A percentile compares a stretch with the other conserved stretches of the same genome.
Evolutionary conservation across 192 early-diverging fungal species (phyloP).

Genomic region (Coemansia sp.): DNA sequence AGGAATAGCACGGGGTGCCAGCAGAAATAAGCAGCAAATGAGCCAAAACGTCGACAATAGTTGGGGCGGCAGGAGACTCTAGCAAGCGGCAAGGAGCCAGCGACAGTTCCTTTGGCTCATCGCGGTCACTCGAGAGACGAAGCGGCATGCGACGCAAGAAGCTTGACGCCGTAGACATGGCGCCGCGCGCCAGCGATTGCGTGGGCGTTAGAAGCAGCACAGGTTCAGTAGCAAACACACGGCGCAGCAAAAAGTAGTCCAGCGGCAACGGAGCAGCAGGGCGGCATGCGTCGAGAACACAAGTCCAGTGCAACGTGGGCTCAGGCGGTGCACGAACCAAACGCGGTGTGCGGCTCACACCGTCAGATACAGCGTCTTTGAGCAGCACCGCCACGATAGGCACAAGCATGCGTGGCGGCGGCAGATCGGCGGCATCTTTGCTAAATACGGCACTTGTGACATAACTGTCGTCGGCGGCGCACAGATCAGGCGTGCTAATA

Average conservation of each 20-base stretch:
- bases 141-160: slow-evolving; percentile 47
- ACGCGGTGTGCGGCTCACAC: not conserved
- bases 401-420: slow-evolving; percentile 38
- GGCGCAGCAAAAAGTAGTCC: slow-evolving; percentile 47
- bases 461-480: slow-evolving; percentile 37
- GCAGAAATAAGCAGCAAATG: slow-evolving; percentile 34
- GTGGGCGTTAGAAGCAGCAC: slow-evolving; percentile 5
- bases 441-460: slow-evolving; percentile 37
- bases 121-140: slow-evolving; percentile 20
- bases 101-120: slow-evolving; percentile 22
- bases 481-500: slow-evolving; percentile 42
- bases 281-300: slow-evolving; percentile 24
- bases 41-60: slow-evolving; percentile 36
- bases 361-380: slow-evolving; percentile 40
- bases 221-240: slow-evolving; percentile 43
- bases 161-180: slow-evolving; percentile 9
- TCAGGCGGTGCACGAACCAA: not conserved
- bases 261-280: slow-evolving; percentile 25
- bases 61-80: slow-evolving; percentile 10
- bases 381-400: slow-evolving; percentile 51
- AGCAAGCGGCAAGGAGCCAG: slow-evolving; percentile 27
- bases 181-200: slow-evolving; percentile 5
- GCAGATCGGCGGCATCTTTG: slow-evolving; percentile 41
- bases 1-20: slow-evolving; percentile 33
- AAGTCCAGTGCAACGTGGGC: slow-evolving; percentile 14